Percentiles rank a stretch among this genome's conserved stretches.
These are phyloP conservation scores for Kurtzmaniella cleridarum DNA, from an alignment of 805 yeast genomes.

Conservation along the genomic window DNA sequence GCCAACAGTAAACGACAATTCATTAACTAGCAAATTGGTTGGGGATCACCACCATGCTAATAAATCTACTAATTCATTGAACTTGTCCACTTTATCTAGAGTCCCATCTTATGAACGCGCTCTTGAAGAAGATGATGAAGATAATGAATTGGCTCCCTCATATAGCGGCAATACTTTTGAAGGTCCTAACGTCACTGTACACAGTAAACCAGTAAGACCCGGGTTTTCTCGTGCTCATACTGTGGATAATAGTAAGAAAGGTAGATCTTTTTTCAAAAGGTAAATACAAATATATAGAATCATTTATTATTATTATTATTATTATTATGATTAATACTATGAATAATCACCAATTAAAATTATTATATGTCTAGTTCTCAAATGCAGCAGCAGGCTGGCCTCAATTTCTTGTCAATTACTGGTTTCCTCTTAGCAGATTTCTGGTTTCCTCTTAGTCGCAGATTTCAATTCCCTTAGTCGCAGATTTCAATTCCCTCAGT, in stretches of 20 bases:
- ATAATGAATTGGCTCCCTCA: conserved; percentile 16
- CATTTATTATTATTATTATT: too few species aligned
- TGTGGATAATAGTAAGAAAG: background rate
- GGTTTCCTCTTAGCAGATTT: too few species aligned
- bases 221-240: background rate
- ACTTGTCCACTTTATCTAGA: conserved; percentile 19
- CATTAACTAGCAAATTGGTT: conserved; percentile 2
- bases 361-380: too few species aligned
- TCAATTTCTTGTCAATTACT: too few species aligned
- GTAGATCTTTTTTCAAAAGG: background rate
- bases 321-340: too few species aligned
- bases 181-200: background rate
- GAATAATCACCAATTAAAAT: too few species aligned
- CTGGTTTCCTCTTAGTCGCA: too few species aligned
- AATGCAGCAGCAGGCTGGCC: too few species aligned
- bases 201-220: background rate
- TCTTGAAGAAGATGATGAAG: conserved; percentile 26
- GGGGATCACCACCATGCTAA: background rate
- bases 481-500: too few species aligned
- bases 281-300: too few species aligned
- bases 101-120: conserved; percentile 40
- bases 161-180: background rate
- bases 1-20: conserved; percentile 10
- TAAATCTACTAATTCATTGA: conserved; percentile 12
- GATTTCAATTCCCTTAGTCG: too few species aligned